Base-by-base conservation (phyloP, 371 early-diverging fungal species). In the Basidiobolus heterosporus region DNA sequence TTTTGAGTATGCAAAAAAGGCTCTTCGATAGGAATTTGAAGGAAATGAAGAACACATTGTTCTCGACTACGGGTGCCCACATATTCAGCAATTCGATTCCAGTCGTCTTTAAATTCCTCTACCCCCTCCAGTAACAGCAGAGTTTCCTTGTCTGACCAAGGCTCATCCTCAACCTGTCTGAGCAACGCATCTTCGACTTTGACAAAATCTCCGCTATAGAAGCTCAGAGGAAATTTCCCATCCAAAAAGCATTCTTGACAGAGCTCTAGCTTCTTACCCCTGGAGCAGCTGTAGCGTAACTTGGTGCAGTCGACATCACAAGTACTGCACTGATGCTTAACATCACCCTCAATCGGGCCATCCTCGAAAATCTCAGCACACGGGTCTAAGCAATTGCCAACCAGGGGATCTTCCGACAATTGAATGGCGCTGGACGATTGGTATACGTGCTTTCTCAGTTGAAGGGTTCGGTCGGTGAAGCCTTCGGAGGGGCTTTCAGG, bases 91-190 rank as follows among this genome's bases (percentile, higher is more conserved):
- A 99, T 84, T 36, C 77, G 75, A 53, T 77, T 75, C 99, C 99
- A 99, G 64, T 97, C 91, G 50, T 97, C 91, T 39, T 90, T 88
- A 66, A 70, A 90, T 70, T 89, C 70, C 56, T 98, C 98, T 23
- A 99, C 67, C 1, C 85, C 98, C 65, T 97, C 98, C 38, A 99
- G 64, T 22, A 99, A 69, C 45, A 86, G 59, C 17, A 96, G 66
- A 6, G 85, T 87, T 58, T 99, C 99, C 60, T 92, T 82, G 50
- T 91, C 92, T 1, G 79, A 73, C 99, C 99, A 99, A 20, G 67
- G 61, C 19, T 75, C 73, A 23, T 73, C 74, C 3, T 67, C 51
- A 8, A 66, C 67, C 35, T 71, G 72, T 37, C 75, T 59, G 53
- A 64, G 60, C 24, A 61, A 49, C 23, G 58, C 54, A 1, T 65